Evolutionary conservation across 2,329 filamentous ascomycete genomes (phyloP).

Genomic region (Xylariomycetidae sp.): DNA sequence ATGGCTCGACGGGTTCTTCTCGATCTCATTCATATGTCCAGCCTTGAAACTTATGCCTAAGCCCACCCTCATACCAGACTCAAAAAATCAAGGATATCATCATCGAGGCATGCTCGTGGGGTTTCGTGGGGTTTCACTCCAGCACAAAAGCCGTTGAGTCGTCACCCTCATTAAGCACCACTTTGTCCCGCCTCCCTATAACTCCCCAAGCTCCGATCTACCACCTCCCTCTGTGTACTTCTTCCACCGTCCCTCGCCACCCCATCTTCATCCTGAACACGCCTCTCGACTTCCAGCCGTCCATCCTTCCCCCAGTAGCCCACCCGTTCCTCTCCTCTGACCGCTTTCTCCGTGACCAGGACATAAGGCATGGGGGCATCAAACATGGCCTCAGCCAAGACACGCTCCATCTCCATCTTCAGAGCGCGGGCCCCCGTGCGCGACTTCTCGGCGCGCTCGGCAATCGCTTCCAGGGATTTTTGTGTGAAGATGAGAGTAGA

Average conservation of each 20-base stretch:
- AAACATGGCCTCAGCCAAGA: constrained; percentile 77
- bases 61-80: too few species aligned
- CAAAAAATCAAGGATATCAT: not conserved
- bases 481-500: constrained; percentile 81
- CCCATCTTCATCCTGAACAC: constrained; percentile 59
- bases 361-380: constrained; percentile 74
- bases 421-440: constrained; percentile 75
- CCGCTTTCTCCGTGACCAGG: constrained; percentile 66
- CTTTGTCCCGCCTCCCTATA: constrained; percentile 30
- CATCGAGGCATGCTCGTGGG: not conserved
- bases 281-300: constrained; percentile 62
- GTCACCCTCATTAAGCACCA: constrained; percentile 21
- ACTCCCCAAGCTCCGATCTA: constrained; percentile 19
- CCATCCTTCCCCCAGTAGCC: constrained; percentile 67
- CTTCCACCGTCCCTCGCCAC: constrained; percentile 8
- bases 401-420: constrained; percentile 75
- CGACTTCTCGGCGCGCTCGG: constrained; percentile 56
- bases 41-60: constrained; percentile 6
- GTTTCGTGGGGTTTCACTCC: not conserved
- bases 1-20: too few species aligned
- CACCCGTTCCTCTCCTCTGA: constrained; percentile 56
- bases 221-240: constrained; percentile 10
- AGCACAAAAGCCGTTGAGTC: too few species aligned
- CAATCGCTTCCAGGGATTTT: constrained; percentile 75
- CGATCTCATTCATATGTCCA: too few species aligned